Conservation (phyloP, 176 grass and related monocot genomes). For the Eremochloa ophiuroides region DNA sequence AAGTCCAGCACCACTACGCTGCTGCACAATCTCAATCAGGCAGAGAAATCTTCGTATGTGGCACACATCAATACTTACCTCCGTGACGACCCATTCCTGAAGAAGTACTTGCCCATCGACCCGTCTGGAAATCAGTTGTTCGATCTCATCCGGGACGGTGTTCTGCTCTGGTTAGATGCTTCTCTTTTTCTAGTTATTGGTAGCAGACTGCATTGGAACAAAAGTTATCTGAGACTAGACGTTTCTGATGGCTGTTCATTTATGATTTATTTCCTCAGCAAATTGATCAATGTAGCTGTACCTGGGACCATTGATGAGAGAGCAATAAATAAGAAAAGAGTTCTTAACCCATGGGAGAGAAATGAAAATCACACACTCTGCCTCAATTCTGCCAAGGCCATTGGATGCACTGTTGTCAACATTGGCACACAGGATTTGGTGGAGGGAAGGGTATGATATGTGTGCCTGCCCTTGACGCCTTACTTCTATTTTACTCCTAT, state of each 20-base stretch:
- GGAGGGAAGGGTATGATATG: constrained; percentile 81
- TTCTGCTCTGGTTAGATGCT: constrained; percentile 78
- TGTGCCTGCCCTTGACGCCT: background rate
- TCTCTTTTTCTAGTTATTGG: constrained; percentile 15
- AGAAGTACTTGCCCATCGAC: constrained; percentile 89
- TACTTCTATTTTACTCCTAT: background rate
- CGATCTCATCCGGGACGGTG: constrained; percentile 80
- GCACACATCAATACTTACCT: constrained; percentile 95
- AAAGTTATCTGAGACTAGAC: background rate
- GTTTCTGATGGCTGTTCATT: constrained; percentile 30
- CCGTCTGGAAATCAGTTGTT: constrained; percentile 73
- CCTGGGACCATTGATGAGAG: constrained; percentile 98
- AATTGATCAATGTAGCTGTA: constrained; percentile 97
- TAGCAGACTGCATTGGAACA: constrained; percentile 5
- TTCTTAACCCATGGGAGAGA: constrained; percentile 97
- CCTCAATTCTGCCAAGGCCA: constrained; percentile 99
- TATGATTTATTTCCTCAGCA: constrained; percentile 58
- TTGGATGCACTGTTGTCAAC: constrained; percentile 97
- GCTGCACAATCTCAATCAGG: constrained; percentile 89
- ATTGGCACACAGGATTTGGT: constrained; percentile 99
- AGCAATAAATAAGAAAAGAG: constrained; percentile 97
- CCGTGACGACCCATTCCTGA: constrained; percentile 77
- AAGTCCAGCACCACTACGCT: constrained; percentile 83
- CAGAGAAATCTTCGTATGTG: constrained; percentile 91
- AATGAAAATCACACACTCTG: constrained; percentile 99